Conservation (phyloP, 108 stramenopile species). For the Nitzschia palea region DNA sequence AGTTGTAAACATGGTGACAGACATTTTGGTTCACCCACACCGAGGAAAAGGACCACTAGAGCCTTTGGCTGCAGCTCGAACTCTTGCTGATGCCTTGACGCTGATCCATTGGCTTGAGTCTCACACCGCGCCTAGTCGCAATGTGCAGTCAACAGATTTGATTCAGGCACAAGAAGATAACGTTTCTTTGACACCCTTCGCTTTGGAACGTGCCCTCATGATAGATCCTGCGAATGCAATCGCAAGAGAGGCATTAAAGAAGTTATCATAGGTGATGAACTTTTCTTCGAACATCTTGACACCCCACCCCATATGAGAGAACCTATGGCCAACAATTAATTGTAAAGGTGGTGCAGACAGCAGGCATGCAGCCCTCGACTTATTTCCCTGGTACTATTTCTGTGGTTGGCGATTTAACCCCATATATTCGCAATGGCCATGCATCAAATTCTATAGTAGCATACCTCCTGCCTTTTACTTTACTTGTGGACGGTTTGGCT, state of each 20-base stretch:
- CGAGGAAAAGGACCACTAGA: background rate
- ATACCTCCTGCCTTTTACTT: too few relatives aligned
- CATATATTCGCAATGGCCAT: too few relatives aligned
- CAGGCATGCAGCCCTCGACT: too few relatives aligned
- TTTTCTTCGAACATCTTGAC: too few relatives aligned
- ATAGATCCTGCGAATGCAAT: conserved; percentile 29
- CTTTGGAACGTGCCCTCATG: conserved; percentile 31
- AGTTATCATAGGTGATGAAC: too few relatives aligned
- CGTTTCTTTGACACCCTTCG: background rate
- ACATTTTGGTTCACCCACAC: background rate
- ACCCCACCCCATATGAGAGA: too few relatives aligned
- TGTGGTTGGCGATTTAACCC: too few relatives aligned
- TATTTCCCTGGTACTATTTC: too few relatives aligned
- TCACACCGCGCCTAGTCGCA: background rate
- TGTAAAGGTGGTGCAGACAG: too few relatives aligned
- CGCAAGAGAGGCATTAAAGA: conserved; percentile 18
- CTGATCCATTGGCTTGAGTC: conserved; percentile 14
- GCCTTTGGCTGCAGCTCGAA: conserved; percentile 2
- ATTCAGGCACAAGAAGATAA: background rate
- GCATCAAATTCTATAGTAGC: too few relatives aligned
- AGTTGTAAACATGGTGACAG: conserved; percentile 16
- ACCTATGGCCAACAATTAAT: too few relatives aligned
- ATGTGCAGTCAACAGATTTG: background rate
- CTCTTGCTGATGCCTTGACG: conserved; percentile 28
- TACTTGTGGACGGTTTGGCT: too few relatives aligned